Evolutionary conservation across 2,329 filamentous ascomycete species (phyloP), one percentile per base, ranked within the genome.

Genomic region (Talaromyces amestolkiae): DNA sequence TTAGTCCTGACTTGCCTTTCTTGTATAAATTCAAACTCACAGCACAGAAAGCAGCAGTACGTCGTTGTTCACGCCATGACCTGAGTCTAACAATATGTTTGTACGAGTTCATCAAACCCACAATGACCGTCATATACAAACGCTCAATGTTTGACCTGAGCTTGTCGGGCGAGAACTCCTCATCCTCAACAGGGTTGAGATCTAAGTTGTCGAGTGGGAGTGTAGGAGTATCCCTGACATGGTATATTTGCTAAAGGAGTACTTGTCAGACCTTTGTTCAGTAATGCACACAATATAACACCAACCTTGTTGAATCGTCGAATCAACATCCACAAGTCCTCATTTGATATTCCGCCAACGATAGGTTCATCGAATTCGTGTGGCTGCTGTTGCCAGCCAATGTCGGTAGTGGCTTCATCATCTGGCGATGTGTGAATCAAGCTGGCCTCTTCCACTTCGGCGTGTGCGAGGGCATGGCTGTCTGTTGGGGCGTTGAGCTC

Each of bases 111-210:
- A 92, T 83, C 13, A 92, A 54, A 15, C 87, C 84, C 58, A 93
- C 85, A 8, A 90, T 81, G 0, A 96, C 86, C 0, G 89, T 91
- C 84, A 92, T 93, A 74, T 96, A 96, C 11, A 95, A 80, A 15
- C 92, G 84, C 77, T 96, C 92, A 3, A 95, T 75, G 62, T 90
- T 92, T 2, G 89, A 86, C 11, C 92, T 85, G 53, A 96, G 80
- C 78, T 95, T 95, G 72, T 95, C 91, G 0, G 92, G 91, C 0
- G 90, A 91, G 75, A 95, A 95, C 65, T 93, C 90, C 69, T 95
- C 91, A 63, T 94, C 89, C 45, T 93, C 89, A 4, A 91, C 89
- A 64, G 92, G 89, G 70, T 93, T 92, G 66, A 96, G 83, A 75
- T 96, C 92, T 43, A 96, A 80, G 15, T 87, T 86, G 6, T 89